Percentiles rank a stretch among this genome's conserved stretches.
phyloP scores from a whole-genome alignment of 208 protist genomes.

The Acanthamoeba royreba region DNA sequence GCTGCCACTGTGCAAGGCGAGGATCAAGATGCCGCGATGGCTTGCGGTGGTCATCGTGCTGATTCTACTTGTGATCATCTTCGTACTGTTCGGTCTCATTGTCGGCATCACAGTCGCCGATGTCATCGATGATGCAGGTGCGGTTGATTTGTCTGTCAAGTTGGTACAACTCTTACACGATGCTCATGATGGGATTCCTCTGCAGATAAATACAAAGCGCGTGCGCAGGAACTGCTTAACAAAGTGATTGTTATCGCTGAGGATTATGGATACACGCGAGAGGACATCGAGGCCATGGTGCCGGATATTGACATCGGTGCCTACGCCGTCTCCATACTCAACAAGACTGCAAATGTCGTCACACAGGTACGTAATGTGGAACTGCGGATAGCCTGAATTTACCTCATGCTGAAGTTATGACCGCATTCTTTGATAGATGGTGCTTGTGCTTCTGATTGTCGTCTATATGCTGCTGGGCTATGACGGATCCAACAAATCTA shows the following conservation, averaged over 20 bases:
- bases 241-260: not conserved
- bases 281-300: not conserved
- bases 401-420: not conserved
- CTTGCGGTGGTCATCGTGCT: not conserved
- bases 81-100: not conserved
- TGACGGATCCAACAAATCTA: constrained; percentile 20
- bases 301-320: not conserved
- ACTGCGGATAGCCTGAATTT: not conserved
- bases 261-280: not conserved
- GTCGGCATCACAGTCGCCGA: not conserved
- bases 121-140: not conserved
- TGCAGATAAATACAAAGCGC: not conserved
- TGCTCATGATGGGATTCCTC: not conserved
- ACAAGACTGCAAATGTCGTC: not conserved
- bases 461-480: constrained; percentile 21
- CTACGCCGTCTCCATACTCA: not conserved
- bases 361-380: not conserved
- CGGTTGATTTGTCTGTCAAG: not conserved
- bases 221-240: not conserved
- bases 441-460: not conserved
- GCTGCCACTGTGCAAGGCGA: not conserved
- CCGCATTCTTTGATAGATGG: no score
- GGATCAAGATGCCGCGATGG: not conserved
- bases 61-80: not conserved
- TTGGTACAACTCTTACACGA: not conserved